phyloP scores from a whole-genome alignment of 2,329 filamentous ascomycete genomes.

The Xylariaceae sp. region DNA sequence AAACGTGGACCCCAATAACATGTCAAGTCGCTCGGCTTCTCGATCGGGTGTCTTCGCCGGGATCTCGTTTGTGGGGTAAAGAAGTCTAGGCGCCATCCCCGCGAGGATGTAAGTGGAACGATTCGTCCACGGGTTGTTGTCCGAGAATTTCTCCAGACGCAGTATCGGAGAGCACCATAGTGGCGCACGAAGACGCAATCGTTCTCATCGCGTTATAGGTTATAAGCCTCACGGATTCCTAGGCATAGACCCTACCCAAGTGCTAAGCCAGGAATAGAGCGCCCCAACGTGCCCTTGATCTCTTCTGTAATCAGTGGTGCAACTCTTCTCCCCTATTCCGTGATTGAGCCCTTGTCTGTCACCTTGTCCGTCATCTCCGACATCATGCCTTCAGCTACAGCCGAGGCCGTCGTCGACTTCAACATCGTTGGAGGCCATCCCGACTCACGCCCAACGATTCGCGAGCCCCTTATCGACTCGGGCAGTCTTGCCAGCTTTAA shows the following conservation, averaged over 20 bases:
- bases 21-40: neutral
- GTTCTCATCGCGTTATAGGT: neutral
- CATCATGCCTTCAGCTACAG: conserved; percentile 3
- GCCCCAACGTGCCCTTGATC: neutral
- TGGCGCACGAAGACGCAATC: neutral
- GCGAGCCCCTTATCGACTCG: conserved; percentile 34
- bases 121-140: too few species aligned
- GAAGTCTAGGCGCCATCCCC: too few species aligned
- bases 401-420: neutral
- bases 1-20: neutral
- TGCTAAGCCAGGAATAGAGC: conserved; percentile 1
- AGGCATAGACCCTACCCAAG: neutral
- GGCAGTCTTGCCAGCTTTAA: conserved; percentile 37
- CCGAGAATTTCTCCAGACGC: neutral
- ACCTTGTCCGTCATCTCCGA: neutral
- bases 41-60: neutral
- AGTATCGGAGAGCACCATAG: neutral
- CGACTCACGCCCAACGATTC: conserved; percentile 5
- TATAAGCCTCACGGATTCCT: neutral
- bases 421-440: conserved; percentile 5
- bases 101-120: too few species aligned
- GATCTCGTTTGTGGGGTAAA: neutral
- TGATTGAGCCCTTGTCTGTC: conserved; percentile 3
- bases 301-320: too few species aligned
- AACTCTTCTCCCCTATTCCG: neutral